A percentile compares a stretch with the other conserved stretches of the same genome.
Conservation (phyloP, 208 protist genomes). For the Trypanosoma scelopori region DNA sequence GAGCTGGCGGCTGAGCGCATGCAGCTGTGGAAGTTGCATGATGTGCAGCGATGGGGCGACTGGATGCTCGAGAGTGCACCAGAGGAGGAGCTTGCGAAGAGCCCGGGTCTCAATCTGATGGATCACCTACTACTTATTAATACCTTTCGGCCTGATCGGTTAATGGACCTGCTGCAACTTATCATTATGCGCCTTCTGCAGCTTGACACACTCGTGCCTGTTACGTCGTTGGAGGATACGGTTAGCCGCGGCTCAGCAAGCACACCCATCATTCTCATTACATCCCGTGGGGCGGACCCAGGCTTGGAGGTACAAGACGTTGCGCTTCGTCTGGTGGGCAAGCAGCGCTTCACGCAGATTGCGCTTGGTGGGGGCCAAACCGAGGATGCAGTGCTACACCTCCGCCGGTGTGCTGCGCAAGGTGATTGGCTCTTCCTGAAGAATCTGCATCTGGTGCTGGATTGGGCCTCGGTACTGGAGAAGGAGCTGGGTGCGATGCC, state of each 20-base stretch:
- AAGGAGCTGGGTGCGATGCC: conserved; percentile 91
- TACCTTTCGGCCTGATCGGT: conserved; percentile 95
- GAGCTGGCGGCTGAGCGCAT: conserved; percentile 30
- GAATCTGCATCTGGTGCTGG: conserved; percentile 96
- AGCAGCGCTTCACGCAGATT: conserved; percentile 88
- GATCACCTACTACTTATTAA: conserved; percentile 94
- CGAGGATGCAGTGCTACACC: conserved; percentile 82
- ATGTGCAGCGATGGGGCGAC: conserved; percentile 55
- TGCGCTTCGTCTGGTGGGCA: conserved; percentile 63
- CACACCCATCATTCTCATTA: conserved; percentile 93
- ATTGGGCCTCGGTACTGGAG: conserved; percentile 92
- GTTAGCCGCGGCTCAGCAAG: conserved; percentile 38
- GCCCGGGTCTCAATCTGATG: conserved; percentile 67
- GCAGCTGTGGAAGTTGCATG: conserved; percentile 64
- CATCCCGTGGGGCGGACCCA: conserved; percentile 94
- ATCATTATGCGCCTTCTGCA: conserved; percentile 61
- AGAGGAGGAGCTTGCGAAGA: conserved; percentile 56
- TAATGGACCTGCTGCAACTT: conserved; percentile 77
- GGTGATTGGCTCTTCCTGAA: conserved; percentile 96
- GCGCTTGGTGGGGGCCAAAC: conserved; percentile 95
- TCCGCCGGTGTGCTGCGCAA: conserved; percentile 79
- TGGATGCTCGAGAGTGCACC: conserved; percentile 70
- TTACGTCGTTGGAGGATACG: conserved; percentile 71
- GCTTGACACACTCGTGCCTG: conserved; percentile 71
- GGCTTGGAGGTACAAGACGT: conserved; percentile 93